Percentiles rank a stretch among this genome's conserved stretches.
Evolutionary conservation across 2,329 filamentous ascomycete species (phyloP).

Genomic region (Didymella glomerata): DNA sequence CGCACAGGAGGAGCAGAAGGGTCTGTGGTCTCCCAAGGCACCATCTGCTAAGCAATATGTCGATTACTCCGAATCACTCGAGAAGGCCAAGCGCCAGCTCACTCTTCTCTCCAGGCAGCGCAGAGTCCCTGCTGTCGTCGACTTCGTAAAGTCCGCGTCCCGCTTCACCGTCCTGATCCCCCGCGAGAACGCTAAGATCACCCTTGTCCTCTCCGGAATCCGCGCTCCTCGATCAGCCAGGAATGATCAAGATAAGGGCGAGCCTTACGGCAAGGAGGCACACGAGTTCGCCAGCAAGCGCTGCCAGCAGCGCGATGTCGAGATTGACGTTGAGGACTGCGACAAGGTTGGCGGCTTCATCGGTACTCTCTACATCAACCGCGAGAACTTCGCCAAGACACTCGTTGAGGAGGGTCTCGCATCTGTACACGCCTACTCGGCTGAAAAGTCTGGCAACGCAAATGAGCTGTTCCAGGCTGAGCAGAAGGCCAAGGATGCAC

Average conservation of each 20-base stretch:
- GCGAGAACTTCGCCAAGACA: constrained; percentile 93
- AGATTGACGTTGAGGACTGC: constrained; percentile 92
- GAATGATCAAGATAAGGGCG: constrained; percentile 79
- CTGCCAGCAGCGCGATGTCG: constrained; percentile 92
- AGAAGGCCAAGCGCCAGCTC: constrained; percentile 95
- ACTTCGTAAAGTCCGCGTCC: constrained; percentile 97
- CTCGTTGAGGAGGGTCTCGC: constrained; percentile 94
- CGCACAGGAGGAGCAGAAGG: constrained; percentile 87
- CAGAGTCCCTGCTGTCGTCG: constrained; percentile 90
- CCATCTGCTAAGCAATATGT: constrained; percentile 82
- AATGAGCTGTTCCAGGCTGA: constrained; percentile 88
- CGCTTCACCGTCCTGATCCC: constrained; percentile 92
- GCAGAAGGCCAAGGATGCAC: constrained; percentile 84
- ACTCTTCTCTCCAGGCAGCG: constrained; percentile 88
- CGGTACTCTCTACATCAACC: constrained; percentile 89
- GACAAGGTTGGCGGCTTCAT: constrained; percentile 99
- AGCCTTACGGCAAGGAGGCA: constrained; percentile 95
- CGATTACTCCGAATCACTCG: constrained; percentile 89
- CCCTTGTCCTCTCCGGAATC: constrained; percentile 92
- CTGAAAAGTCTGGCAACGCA: constrained; percentile 91
- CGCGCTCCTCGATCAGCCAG: constrained; percentile 88
- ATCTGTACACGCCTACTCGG: constrained; percentile 91
- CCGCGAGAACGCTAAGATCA: constrained; percentile 92
- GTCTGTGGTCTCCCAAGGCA: constrained; percentile 92
- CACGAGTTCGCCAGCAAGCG: constrained; percentile 88